These are phyloP conservation scores for Oidiodendron maius DNA, from an alignment of 495 filamentous ascomycete species.

Conservation along the genomic window DNA sequence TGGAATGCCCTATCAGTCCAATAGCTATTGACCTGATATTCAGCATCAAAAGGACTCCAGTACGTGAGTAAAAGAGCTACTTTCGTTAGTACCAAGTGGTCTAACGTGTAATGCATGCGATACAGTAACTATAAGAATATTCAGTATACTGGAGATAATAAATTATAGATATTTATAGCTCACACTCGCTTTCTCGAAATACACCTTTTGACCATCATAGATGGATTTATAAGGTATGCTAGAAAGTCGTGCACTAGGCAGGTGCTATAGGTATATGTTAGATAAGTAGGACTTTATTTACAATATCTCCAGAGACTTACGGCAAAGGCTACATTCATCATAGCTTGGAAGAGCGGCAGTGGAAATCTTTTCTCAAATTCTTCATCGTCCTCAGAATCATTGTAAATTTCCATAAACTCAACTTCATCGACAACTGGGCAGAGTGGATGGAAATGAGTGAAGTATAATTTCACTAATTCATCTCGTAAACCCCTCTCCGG, in stretches of 20 bases:
- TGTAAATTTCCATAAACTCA: neutral
- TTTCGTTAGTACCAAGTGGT: neutral
- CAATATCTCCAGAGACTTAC: neutral
- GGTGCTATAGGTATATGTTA: neutral
- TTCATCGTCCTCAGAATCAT: neutral
- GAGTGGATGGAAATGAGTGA: constrained; percentile 1
- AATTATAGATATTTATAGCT: neutral
- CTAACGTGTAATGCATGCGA: neutral
- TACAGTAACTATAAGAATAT: neutral
- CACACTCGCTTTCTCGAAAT: neutral
- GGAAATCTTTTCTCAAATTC: neutral
- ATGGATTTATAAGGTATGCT: neutral
- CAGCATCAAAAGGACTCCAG: neutral
- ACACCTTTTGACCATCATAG: neutral
- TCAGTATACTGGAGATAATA: neutral
- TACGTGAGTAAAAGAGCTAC: neutral
- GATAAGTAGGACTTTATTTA: neutral
- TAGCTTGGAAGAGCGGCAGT: neutral
- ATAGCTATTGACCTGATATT: neutral
- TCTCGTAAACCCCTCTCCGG: neutral
- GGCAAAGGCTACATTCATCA: neutral
- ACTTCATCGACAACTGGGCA: constrained; percentile 1
- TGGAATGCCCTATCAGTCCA: neutral
- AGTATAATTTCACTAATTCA: constrained; percentile 1
- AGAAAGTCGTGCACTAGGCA: neutral